Evolutionary conservation across 805 yeast genomes (phyloP).

Genomic region (Saturnispora galanensis): DNA sequence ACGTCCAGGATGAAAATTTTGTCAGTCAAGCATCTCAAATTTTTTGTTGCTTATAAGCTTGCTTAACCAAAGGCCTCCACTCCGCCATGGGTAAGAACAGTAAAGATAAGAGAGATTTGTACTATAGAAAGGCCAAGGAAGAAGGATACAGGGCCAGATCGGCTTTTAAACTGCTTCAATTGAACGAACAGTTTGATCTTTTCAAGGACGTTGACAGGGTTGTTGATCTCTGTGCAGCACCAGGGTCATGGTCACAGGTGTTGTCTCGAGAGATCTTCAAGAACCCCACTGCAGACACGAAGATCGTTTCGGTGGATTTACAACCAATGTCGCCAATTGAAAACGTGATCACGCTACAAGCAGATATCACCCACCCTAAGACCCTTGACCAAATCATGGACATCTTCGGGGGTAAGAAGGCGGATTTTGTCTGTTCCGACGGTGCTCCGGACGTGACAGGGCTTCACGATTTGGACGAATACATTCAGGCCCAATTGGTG

Average conservation of each 20-base stretch:
- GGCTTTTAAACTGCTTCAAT: conserved; percentile 85
- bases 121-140: conserved; percentile 90
- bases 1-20: neutral
- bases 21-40: neutral
- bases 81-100: conserved; percentile 85
- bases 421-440: conserved; percentile 93
- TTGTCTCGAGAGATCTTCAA: conserved; percentile 56
- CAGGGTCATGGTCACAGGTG: conserved; percentile 98
- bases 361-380: conserved; percentile 94
- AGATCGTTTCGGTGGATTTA: conserved; percentile 87
- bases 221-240: conserved; percentile 97
- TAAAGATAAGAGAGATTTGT: conserved; percentile 88
- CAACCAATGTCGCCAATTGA: conserved; percentile 98
- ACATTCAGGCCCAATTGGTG: conserved; percentile 89
- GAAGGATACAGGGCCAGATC: conserved; percentile 98
- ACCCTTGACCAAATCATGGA: conserved; percentile 69
- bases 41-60: neutral
- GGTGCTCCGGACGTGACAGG: conserved; percentile 99
- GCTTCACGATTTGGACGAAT: conserved; percentile 90
- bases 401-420: conserved; percentile 82
- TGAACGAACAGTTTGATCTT: conserved; percentile 82
- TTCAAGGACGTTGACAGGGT: conserved; percentile 69
- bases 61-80: neutral
- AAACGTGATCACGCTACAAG: conserved; percentile 84
- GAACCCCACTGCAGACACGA: conserved; percentile 27